A percentile compares a stretch with the other conserved stretches of the same genome.
These are phyloP conservation scores for Oleoguttula mirabilis DNA, from an alignment of 495 filamentous ascomycete species.

Conservation along the genomic window DNA sequence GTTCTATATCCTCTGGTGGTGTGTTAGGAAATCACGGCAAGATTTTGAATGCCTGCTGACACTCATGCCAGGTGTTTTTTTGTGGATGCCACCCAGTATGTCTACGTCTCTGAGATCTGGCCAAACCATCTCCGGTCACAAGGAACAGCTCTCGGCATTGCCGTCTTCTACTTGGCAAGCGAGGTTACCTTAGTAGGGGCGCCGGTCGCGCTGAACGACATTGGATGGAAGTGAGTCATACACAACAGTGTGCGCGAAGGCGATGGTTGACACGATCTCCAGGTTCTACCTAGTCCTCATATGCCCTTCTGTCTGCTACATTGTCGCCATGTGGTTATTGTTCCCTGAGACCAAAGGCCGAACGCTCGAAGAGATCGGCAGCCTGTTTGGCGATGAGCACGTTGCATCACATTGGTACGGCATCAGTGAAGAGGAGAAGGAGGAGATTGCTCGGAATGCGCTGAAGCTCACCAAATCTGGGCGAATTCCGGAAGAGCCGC, in stretches of 20 bases:
- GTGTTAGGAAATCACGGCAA: constrained; percentile 21
- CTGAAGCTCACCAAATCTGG: no score
- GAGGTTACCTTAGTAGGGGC: constrained; percentile 22
- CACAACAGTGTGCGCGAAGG: background rate
- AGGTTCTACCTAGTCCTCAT: background rate
- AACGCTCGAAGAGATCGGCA: constrained; percentile 20
- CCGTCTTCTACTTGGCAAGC: constrained; percentile 12
- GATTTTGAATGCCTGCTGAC: constrained; percentile 16
- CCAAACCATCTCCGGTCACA: constrained; percentile 16
- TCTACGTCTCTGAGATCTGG: constrained; percentile 8
- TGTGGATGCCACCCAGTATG: background rate
- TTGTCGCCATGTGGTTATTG: constrained; percentile 19
- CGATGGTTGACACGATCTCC: background rate
- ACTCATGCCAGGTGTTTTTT: background rate
- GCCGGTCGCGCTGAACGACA: constrained; percentile 20
- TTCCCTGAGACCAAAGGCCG: constrained; percentile 14
- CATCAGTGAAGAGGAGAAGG: constrained; percentile 18
- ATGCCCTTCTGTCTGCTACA: constrained; percentile 14
- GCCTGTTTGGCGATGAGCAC: constrained; percentile 19
- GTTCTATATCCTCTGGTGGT: constrained; percentile 21
- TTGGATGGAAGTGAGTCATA: constrained; percentile 20
- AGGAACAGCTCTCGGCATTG: constrained; percentile 18
- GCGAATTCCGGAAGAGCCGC: no score
- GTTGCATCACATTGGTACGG: constrained; percentile 22
- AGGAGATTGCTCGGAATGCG: constrained; percentile 16